Conservation (phyloP, 2,329 filamentous ascomycete genomes). For the Hansfordia pulvinata region DNA sequence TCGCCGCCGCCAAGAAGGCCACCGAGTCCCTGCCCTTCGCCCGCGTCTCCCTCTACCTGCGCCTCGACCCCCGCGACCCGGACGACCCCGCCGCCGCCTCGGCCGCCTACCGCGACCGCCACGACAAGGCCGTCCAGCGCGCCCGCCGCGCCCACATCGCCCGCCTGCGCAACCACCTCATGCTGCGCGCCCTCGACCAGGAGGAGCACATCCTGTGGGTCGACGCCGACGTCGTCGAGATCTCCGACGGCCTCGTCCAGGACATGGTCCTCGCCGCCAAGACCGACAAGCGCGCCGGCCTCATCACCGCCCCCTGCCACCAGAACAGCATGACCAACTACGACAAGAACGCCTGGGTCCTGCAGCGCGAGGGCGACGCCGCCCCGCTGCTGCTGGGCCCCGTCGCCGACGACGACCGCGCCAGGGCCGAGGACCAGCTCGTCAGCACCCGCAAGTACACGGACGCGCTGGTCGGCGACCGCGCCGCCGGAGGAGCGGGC, state of each 20-base stretch:
- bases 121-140: constrained; percentile 10
- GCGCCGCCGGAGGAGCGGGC: no score
- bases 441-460: constrained; percentile 5
- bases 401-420: constrained; percentile 8
- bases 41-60: constrained; percentile 10
- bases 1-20: constrained; percentile 9
- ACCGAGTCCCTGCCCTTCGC: constrained; percentile 11
- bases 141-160: constrained; percentile 14
- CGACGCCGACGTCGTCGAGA: constrained; percentile 20
- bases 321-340: constrained; percentile 18
- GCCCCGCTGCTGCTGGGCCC: constrained; percentile 7
- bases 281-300: constrained; percentile 6
- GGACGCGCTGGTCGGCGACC: constrained; percentile 7
- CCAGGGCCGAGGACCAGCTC: constrained; percentile 9
- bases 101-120: constrained; percentile 8
- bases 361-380: constrained; percentile 8
- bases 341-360: constrained; percentile 21
- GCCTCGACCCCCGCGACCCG: constrained; percentile 8
- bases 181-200: constrained; percentile 14
- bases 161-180: constrained; percentile 18
- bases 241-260: constrained; percentile 16
- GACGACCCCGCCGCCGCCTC: constrained; percentile 5
- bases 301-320: constrained; percentile 19
- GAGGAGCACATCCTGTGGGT: constrained; percentile 20
- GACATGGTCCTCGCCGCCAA: constrained; percentile 15